Conservation (phyloP, 176 grass and related monocot genomes). For the Eleusine coracana region DNA sequence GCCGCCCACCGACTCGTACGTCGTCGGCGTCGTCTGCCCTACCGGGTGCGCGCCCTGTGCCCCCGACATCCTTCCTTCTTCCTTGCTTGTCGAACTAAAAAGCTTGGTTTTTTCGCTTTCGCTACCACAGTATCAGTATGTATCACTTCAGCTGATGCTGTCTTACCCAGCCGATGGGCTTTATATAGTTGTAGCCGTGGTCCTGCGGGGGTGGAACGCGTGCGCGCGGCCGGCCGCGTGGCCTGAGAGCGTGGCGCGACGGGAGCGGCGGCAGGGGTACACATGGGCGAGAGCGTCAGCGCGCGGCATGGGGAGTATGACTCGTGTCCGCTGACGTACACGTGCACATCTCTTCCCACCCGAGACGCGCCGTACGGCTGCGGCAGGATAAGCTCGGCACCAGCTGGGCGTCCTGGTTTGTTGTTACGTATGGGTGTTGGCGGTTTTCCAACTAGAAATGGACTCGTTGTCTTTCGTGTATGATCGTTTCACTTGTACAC, state of each 20-base stretch:
- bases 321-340: conserved; percentile 36
- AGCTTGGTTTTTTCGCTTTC: neutral
- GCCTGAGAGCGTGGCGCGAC: conserved; percentile 22
- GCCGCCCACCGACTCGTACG: conserved; percentile 65
- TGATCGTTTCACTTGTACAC: too few relatives aligned
- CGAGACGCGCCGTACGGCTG: neutral
- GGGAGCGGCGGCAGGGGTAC: neutral
- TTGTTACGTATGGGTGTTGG: neutral
- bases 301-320: neutral
- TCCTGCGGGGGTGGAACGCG: neutral
- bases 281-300: neutral
- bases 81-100: neutral
- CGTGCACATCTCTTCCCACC: neutral
- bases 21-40: conserved; percentile 53
- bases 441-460: too few relatives aligned
- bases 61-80: conserved; percentile 40
- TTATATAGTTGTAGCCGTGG: conserved; percentile 12
- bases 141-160: neutral
- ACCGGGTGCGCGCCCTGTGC: conserved; percentile 59
- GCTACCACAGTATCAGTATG: too few relatives aligned
- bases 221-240: conserved; percentile 2
- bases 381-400: neutral
- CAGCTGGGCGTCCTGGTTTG: neutral
- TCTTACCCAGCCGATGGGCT: neutral
- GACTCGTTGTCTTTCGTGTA: too few relatives aligned